Evolutionary conservation across 1,284 basidiomycete species (phyloP).

Genomic region (Cryptococcus depauperatus): DNA sequence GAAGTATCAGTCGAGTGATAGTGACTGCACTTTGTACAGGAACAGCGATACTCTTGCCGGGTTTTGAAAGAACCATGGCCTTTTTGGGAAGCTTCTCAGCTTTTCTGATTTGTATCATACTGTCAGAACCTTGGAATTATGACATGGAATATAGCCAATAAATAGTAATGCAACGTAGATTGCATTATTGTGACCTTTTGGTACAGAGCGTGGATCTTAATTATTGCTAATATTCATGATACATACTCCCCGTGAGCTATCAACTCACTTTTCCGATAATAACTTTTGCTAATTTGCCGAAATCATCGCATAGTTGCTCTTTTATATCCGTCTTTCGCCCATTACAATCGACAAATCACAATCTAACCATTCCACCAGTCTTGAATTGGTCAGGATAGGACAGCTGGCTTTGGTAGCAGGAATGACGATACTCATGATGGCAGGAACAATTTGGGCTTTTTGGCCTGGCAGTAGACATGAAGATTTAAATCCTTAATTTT

Average conservation of each 20-base stretch:
- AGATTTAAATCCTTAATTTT: conserved; percentile 7
- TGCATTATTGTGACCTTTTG: too few relatives aligned
- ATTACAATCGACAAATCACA: conserved; percentile 23
- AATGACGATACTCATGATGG: conserved; percentile 59
- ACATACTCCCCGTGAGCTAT: neutral
- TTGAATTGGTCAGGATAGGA: conserved; percentile 29
- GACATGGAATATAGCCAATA: too few relatives aligned
- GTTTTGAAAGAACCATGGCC: conserved; percentile 69
- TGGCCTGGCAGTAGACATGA: conserved; percentile 35
- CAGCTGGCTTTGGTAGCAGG: conserved; percentile 56
- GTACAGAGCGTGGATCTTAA: too few relatives aligned
- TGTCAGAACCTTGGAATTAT: conserved; percentile 62
- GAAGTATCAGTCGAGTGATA: conserved; percentile 30
- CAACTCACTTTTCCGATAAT: neutral
- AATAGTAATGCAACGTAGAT: too few relatives aligned
- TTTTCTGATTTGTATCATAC: conserved; percentile 73
- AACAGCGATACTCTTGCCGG: conserved; percentile 37
- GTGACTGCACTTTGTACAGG: conserved; percentile 31
- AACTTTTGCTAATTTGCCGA: too few relatives aligned
- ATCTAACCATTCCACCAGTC: conserved; percentile 41
- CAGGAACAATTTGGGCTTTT: conserved; percentile 70
- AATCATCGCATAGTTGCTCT: conserved; percentile 35
- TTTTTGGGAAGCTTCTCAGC: conserved; percentile 81
- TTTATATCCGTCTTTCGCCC: conserved; percentile 36
- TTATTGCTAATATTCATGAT: neutral